Conservation (phyloP, 257 asterid species). For the Scutellaria baicalensis region DNA sequence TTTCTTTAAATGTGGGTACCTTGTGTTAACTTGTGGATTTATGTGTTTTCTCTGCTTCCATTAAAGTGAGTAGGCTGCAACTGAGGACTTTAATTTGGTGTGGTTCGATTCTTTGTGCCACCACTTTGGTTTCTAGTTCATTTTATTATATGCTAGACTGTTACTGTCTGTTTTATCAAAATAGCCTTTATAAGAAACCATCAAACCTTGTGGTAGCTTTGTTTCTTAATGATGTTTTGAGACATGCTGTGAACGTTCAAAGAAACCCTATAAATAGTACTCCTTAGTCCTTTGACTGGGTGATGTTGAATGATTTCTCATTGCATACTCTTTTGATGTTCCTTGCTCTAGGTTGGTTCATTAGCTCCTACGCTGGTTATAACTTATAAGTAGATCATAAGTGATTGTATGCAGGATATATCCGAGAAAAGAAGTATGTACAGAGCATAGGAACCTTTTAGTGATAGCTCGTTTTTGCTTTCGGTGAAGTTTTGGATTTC, state of each 20-base stretch:
- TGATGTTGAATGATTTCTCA: not conserved
- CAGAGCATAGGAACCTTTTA: not conserved
- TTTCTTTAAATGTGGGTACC: constrained; percentile 78
- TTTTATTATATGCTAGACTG: constrained; percentile 1
- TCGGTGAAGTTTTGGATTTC: not conserved
- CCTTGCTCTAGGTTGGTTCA: not conserved
- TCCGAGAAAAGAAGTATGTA: not conserved
- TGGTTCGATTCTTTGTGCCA: not conserved
- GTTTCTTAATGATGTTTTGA: not conserved
- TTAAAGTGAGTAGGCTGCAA: not conserved
- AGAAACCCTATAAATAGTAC: not conserved
- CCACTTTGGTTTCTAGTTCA: not conserved
- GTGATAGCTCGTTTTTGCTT: constrained; percentile 1
- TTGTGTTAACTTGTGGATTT: constrained; percentile 9
- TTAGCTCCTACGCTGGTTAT: not conserved
- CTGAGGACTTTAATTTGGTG: not conserved
- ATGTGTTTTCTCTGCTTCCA: constrained; percentile 8
- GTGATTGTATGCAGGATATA: not conserved
- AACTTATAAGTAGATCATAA: not conserved
- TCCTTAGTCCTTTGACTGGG: not conserved
- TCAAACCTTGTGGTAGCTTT: not conserved
- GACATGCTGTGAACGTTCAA: constrained; percentile 5
- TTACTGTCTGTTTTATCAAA: not conserved
- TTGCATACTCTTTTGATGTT: constrained; percentile 2
- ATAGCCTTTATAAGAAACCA: not conserved